A percentile compares a stretch with the other conserved stretches of the same genome.
Evolutionary conservation across 768 basidiomycete genomes (phyloP).

Genomic region (Termitomyces sp.): DNA sequence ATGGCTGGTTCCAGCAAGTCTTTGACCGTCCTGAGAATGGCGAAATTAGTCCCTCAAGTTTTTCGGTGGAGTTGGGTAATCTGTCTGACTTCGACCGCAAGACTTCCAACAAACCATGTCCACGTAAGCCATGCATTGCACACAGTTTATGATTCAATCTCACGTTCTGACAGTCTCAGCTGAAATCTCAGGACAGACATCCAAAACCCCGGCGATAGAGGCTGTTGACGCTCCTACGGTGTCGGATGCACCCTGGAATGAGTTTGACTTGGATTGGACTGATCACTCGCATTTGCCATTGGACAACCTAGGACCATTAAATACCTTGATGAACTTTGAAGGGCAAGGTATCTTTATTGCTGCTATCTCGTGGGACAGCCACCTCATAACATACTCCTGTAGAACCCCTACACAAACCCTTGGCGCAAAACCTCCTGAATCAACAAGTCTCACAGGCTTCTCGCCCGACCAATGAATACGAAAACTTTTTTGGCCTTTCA

Average conservation of each 20-base stretch:
- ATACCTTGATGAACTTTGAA: not conserved
- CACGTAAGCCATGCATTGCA: not conserved
- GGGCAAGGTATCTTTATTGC: no score
- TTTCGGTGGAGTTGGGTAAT: constrained; percentile 29
- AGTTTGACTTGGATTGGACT: not conserved
- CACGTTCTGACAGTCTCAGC: not conserved
- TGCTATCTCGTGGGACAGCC: no score
- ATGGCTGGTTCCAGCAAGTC: constrained; percentile 30
- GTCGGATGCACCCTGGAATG: not conserved
- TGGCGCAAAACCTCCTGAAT: no score
- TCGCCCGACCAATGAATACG: not conserved
- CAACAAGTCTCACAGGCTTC: no score
- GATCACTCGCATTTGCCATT: not conserved
- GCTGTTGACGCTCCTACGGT: not conserved
- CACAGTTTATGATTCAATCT: not conserved
- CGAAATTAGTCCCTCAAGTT: constrained; percentile 17
- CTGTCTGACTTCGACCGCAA: constrained; percentile 14
- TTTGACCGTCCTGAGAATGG: constrained; percentile 20
- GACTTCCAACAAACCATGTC: not conserved
- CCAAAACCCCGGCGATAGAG: not conserved
- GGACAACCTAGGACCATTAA: not conserved
- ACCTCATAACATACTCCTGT: no score
- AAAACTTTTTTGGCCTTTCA: not conserved
- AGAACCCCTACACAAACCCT: not conserved
- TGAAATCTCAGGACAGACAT: not conserved